phyloP scores from a whole-genome alignment of 164 flowering plant species.

The Paratinospora sagittata region DNA sequence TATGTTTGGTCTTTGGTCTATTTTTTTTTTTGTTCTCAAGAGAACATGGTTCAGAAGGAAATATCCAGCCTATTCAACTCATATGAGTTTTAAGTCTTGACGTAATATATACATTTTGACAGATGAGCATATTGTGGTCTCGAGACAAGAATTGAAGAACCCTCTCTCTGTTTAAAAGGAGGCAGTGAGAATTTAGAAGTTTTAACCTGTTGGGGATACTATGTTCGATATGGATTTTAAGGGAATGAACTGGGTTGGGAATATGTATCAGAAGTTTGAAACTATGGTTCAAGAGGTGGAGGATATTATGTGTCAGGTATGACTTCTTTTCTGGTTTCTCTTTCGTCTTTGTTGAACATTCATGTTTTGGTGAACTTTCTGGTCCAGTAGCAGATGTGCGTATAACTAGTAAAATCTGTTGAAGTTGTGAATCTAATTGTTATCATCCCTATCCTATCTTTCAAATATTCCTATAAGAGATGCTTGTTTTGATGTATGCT shows the following conservation, averaged over 20 bases:
- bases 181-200: background rate
- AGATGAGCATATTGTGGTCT: background rate
- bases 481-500: background rate
- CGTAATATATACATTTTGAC: background rate
- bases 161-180: background rate
- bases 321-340: background rate
- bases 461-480: background rate
- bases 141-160: background rate
- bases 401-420: background rate
- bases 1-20: background rate
- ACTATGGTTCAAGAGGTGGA: constrained; percentile 73
- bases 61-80: background rate
- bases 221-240: constrained; percentile 44
- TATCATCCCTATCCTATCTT: background rate
- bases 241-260: constrained; percentile 66
- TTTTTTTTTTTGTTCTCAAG: background rate
- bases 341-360: background rate
- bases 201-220: too few species aligned
- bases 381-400: background rate
- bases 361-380: background rate
- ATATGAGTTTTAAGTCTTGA: background rate
- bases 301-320: constrained; percentile 53
- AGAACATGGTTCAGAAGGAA: background rate
- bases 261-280: constrained; percentile 67
- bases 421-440: background rate